Evolutionary conservation across 805 yeast genomes (phyloP).

Genomic region (Myxozyma mucilagina): DNA sequence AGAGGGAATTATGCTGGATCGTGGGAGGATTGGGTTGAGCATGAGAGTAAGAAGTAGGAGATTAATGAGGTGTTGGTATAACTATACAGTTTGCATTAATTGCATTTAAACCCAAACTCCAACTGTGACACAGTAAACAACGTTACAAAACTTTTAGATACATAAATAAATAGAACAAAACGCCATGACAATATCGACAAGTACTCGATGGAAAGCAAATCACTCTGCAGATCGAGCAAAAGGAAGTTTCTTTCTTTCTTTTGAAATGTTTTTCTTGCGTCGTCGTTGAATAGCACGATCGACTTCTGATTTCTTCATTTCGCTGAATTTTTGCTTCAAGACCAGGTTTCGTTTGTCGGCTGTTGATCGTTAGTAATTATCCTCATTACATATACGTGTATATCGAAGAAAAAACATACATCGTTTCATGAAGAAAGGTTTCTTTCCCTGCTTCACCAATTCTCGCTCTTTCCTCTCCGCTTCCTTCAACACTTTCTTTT

Average conservation of each 20-base stretch:
- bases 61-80: background rate
- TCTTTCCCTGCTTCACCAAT: constrained; percentile 71
- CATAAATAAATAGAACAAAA: background rate
- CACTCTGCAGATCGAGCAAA: constrained; percentile 15
- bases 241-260: constrained; percentile 38
- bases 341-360: constrained; percentile 29
- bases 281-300: constrained; percentile 29
- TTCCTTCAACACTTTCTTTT: constrained; percentile 60
- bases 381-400: too few relatives aligned
- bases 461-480: constrained; percentile 81
- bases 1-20: constrained; percentile 73
- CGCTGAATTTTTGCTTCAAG: constrained; percentile 22
- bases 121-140: background rate
- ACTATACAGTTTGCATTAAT: background rate
- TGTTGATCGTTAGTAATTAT: background rate
- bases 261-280: constrained; percentile 30
- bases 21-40: constrained; percentile 74
- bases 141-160: background rate
- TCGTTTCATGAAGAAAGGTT: constrained; percentile 50
- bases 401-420: too few relatives aligned
- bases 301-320: constrained; percentile 31
- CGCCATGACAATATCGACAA: background rate
- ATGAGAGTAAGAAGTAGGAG: constrained; percentile 5
- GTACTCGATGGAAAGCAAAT: background rate
- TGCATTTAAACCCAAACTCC: background rate